phyloP scores from a whole-genome alignment of 208 protist genomes.

The Strigomonas culicis region DNA sequence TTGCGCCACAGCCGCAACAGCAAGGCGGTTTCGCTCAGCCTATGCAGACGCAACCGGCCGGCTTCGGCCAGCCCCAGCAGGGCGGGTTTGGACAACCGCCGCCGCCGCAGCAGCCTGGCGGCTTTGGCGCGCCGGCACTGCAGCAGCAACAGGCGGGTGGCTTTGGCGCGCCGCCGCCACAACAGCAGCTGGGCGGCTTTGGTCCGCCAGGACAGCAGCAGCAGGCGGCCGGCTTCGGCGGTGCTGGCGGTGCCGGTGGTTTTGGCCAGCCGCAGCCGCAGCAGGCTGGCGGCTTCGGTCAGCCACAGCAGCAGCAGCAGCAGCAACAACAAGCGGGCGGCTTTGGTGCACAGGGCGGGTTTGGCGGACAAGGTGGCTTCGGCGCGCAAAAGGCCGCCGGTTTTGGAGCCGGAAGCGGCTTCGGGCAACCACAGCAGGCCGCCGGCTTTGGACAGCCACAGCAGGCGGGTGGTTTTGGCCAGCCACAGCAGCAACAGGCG shows the following conservation, averaged over 20 bases:
- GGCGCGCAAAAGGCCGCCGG: background rate
- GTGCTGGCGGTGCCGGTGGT: too few relatives aligned
- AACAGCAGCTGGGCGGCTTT: constrained; percentile 7
- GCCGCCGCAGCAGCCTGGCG: background rate
- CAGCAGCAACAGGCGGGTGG: background rate
- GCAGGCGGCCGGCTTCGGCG: too few relatives aligned
- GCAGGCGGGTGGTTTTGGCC: background rate
- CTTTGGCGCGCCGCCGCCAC: constrained; percentile 15
- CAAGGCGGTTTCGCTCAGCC: constrained; percentile 25
- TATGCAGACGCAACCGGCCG: constrained; percentile 12
- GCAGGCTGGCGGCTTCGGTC: constrained; percentile 30
- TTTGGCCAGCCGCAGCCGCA: constrained; percentile 24
- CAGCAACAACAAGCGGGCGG: constrained; percentile 3
- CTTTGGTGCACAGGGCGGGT: constrained; percentile 10
- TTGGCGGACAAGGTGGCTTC: background rate
- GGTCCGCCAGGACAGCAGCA: constrained; percentile 25
- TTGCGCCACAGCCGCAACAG: constrained; percentile 14
- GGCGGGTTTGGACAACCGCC: constrained; percentile 6
- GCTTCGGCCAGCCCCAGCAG: constrained; percentile 22
- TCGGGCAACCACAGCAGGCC: constrained; percentile 8
- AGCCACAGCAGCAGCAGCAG: constrained; percentile 11
- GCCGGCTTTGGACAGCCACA: constrained; percentile 8
- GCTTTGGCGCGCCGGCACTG: too few relatives aligned
- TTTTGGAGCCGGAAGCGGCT: background rate
- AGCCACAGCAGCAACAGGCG: constrained; percentile 1